Conservation (phyloP, 257 asterid genomes). For the Penstemon eatonii region DNA sequence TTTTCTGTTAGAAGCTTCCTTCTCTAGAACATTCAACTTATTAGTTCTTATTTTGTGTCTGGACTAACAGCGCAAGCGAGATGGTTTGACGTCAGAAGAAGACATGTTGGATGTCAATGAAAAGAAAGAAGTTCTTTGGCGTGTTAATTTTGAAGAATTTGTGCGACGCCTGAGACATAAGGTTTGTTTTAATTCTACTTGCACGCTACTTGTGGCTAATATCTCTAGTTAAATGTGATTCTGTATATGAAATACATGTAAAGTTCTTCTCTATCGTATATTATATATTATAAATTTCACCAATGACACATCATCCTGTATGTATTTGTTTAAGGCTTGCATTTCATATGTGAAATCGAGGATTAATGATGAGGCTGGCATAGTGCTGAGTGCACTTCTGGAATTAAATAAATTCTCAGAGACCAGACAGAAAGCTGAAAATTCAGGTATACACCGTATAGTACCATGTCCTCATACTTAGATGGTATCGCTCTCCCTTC, state of each 20-base stretch:
- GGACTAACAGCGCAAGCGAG: conserved; percentile 63
- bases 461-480: conserved; percentile 14
- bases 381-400: conserved; percentile 70
- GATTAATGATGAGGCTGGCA: conserved; percentile 56
- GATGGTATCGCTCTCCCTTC: neutral
- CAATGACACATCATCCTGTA: conserved; percentile 2
- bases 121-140: conserved; percentile 82
- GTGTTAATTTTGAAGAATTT: conserved; percentile 86
- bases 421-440: conserved; percentile 43
- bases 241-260: conserved; percentile 8
- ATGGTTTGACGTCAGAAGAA: conserved; percentile 44
- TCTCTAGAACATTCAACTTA: conserved; percentile 19
- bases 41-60: conserved; percentile 23
- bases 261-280: conserved; percentile 14
- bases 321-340: conserved; percentile 52
- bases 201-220: conserved; percentile 6
- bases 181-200: conserved; percentile 45
- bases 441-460: conserved; percentile 49
- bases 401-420: conserved; percentile 55
- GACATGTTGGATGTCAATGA: conserved; percentile 37
- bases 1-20: conserved; percentile 19
- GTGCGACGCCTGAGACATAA: conserved; percentile 60
- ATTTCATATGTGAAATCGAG: conserved; percentile 58
- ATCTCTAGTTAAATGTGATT: conserved; percentile 3
- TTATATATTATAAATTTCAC: neutral